Base-by-base conservation (phyloP, 306 rosid genomes). In the Quercus aquifolioides region DNA sequence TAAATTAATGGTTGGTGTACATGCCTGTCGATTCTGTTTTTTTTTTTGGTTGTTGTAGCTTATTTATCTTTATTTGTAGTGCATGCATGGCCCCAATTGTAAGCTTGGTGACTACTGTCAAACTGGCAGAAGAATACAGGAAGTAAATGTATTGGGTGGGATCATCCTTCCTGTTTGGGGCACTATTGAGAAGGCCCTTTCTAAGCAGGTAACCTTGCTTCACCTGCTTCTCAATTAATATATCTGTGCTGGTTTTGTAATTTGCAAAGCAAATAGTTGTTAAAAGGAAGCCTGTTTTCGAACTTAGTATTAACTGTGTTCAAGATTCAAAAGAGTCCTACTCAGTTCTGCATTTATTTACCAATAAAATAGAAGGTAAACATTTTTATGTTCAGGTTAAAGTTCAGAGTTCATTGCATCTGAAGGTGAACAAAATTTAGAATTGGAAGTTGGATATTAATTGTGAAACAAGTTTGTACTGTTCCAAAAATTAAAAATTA, bases 61-160 rank as follows among this genome's bases (percentile, higher is more conserved):
- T 79, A 81, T 71, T 75, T 71, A 49, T 78, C 79, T 78, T 77
- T 84, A 3, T 41, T 81, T 82, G 87, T 89, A 96, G 99, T 96
- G 99, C 85, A 96, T 96, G 99, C 99, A 93, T 69, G 99, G 99
- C 82, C 98, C 96, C 81, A 96, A 96, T 2, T 96, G 99, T 85
- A 96, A 93, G 92, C 87, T 90, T 64, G 98, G 97, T 58, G 82
- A 75, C 87, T 93, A 84, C 78, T 96, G 99, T 85, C 89, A 96
- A 52, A 97, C 91, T 63, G 99, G 99, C 75, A 89, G 96, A 91
- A 91, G 99, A 89, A 84, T 88, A 78, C 99, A 95, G 88, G 99
- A 95, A 87, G 99, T 95, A 60, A 93, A 93, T 88, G 93, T 95
- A 59, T 80, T 95, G 81, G 97, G 99, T 25, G 99, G 99, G 73